Percentiles rank a stretch among this genome's conserved stretches.
Evolutionary conservation across 305 asterid species (phyloP).

Genomic region (Fraxinus sp.): DNA sequence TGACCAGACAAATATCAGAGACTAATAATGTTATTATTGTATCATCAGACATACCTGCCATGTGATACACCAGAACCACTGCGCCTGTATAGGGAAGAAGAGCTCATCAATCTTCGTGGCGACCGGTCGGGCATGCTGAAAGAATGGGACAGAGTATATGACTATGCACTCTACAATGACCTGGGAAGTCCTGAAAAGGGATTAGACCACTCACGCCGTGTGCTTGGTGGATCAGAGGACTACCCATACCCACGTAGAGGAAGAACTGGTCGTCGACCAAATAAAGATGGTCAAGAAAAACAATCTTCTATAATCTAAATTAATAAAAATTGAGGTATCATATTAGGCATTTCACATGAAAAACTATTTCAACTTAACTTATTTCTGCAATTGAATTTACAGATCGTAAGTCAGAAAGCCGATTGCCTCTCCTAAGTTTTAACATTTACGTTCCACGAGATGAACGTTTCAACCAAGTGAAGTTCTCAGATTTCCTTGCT

Average conservation of each 20-base stretch:
- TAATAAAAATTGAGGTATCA: not conserved
- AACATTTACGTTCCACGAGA: constrained; percentile 73
- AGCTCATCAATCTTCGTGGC: constrained; percentile 72
- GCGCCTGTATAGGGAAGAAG: constrained; percentile 61
- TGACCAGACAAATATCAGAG: not conserved
- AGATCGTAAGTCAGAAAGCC: constrained; percentile 59
- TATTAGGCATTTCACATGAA: not conserved
- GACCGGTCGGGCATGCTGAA: constrained; percentile 50
- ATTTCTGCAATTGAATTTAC: constrained; percentile 18
- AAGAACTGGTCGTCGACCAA: constrained; percentile 65
- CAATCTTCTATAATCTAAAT: not conserved
- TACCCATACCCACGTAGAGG: constrained; percentile 84
- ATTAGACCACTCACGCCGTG: constrained; percentile 45
- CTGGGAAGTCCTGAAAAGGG: constrained; percentile 68
- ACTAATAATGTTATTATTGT: not conserved
- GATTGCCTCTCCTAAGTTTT: constrained; percentile 49
- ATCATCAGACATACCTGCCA: constrained; percentile 62
- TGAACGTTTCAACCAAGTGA: constrained; percentile 62
- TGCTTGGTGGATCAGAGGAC: constrained; percentile 61
- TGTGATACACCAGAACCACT: constrained; percentile 69
- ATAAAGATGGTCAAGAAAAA: constrained; percentile 44
- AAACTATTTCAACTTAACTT: not conserved
- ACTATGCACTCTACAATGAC: constrained; percentile 87
- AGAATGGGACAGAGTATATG: constrained; percentile 96
- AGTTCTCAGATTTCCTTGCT: constrained; percentile 73